Percentiles rank a stretch among this genome's conserved stretches.
Evolutionary conservation across 768 basidiomycete species (phyloP).

Genomic region (Lentinula sp.): DNA sequence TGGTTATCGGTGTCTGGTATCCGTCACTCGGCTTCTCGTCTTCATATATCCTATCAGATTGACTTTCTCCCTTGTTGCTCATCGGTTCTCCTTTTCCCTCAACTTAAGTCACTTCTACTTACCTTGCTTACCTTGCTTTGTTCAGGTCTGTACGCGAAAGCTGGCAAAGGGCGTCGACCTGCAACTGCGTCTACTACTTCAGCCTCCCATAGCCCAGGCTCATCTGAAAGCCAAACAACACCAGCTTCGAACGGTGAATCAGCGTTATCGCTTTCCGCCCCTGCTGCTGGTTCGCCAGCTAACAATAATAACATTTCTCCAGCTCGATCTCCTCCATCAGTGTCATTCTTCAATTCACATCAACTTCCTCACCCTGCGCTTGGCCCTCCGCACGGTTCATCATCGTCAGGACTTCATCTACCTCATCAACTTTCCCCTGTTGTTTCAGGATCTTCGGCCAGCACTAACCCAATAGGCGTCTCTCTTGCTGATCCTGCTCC

Average conservation of each 20-base stretch:
- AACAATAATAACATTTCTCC: not conserved
- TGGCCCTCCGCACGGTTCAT: not conserved
- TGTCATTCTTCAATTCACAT: not conserved
- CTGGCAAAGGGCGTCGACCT: slow-evolving; percentile 6
- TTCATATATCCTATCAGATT: slow-evolving; percentile 7
- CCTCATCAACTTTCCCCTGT: not conserved
- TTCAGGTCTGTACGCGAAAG: not conserved
- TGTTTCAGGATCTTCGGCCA: not conserved
- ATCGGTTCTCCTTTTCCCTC: not conserved
- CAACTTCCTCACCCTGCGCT: not conserved
- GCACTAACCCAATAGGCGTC: slow-evolving; percentile 35
- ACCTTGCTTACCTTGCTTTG: not conserved
- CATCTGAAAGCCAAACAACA: not conserved
- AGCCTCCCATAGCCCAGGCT: not conserved
- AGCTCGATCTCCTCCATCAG: not conserved
- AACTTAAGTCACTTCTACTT: not conserved
- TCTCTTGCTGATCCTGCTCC: slow-evolving; percentile 1
- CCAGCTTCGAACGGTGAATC: not conserved
- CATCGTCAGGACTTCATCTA: not conserved
- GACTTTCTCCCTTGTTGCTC: not conserved
- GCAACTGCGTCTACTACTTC: not conserved
- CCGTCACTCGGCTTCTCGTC: slow-evolving; percentile 6
- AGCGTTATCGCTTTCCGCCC: not conserved
- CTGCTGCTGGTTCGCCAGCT: not conserved
- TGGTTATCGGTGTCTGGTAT: slow-evolving; percentile 1